A percentile compares a stretch with the other conserved stretches of the same genome.
These are phyloP conservation scores for Cyclotella cryptica DNA, from an alignment of 108 stramenopile genomes.

Conservation along the genomic window DNA sequence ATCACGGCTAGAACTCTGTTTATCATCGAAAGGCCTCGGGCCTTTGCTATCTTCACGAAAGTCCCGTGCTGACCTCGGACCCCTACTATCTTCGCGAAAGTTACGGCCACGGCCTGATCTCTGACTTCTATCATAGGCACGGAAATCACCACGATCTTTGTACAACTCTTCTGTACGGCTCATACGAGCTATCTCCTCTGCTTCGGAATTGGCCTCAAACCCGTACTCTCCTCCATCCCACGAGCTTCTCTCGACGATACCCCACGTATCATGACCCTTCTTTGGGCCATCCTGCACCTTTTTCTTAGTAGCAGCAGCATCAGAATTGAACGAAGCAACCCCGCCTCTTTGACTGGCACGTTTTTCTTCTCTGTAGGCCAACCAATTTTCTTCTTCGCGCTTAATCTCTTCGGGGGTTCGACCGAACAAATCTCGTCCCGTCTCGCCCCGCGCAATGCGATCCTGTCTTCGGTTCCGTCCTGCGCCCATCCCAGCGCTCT, in stretches of 20 bases:
- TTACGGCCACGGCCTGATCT: slow-evolving; percentile 15
- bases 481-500: slow-evolving; percentile 45
- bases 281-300: slow-evolving; percentile 28
- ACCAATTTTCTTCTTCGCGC: slow-evolving; percentile 73
- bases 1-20: not conserved
- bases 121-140: slow-evolving; percentile 12
- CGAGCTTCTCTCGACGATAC: slow-evolving; percentile 47
- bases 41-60: slow-evolving; percentile 29
- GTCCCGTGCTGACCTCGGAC: slow-evolving; percentile 18
- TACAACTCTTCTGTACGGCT: slow-evolving; percentile 33
- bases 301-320: slow-evolving; percentile 16
- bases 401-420: slow-evolving; percentile 56
- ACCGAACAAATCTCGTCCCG: slow-evolving; percentile 57
- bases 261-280: slow-evolving; percentile 44
- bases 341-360: slow-evolving; percentile 49
- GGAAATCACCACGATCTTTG: slow-evolving; percentile 33
- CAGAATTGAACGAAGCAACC: slow-evolving; percentile 20
- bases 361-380: slow-evolving; percentile 75
- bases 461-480: slow-evolving; percentile 77
- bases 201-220: slow-evolving; percentile 35
- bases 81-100: slow-evolving; percentile 16
- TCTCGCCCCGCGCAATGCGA: slow-evolving; percentile 61
- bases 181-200: slow-evolving; percentile 38
- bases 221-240: slow-evolving; percentile 55
- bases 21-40: not conserved